Evolutionary conservation across 768 basidiomycete genomes (phyloP).

Genomic region (Leccinum arenicola): DNA sequence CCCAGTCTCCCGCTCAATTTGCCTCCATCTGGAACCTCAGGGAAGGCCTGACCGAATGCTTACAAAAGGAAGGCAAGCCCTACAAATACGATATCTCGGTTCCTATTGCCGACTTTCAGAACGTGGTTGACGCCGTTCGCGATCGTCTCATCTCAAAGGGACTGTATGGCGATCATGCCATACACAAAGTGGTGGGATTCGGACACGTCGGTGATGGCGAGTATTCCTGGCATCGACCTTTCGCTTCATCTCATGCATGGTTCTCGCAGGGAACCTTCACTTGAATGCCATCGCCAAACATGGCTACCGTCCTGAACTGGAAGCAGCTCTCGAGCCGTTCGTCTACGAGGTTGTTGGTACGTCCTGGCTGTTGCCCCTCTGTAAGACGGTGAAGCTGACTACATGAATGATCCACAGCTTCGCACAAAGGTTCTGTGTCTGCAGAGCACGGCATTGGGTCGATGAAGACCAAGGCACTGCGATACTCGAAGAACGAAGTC

Average conservation of each 20-base stretch:
- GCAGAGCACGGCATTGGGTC: conserved; percentile 97
- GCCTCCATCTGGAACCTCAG: conserved; percentile 87
- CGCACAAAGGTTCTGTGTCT: conserved; percentile 85
- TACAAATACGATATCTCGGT: conserved; percentile 98
- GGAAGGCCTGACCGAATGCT: conserved; percentile 89
- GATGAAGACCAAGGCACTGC: conserved; percentile 89
- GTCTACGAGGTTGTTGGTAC: conserved; percentile 87
- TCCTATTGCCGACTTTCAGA: conserved; percentile 82
- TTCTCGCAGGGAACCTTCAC: conserved; percentile 78
- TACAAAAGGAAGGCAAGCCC: conserved; percentile 89
- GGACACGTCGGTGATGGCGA: conserved; percentile 96
- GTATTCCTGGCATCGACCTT: conserved; percentile 23
- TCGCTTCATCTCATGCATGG: background rate
- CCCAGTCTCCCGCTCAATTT: conserved; percentile 89
- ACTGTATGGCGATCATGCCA: conserved; percentile 65
- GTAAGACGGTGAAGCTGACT: background rate
- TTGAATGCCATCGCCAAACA: conserved; percentile 80
- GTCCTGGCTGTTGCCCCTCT: conserved; percentile 18
- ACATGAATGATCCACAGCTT: conserved; percentile 42
- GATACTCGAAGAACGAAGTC: conserved; percentile 77
- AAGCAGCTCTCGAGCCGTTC: conserved; percentile 89
- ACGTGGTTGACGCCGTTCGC: conserved; percentile 77
- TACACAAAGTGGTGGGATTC: conserved; percentile 87
- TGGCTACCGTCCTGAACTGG: conserved; percentile 78
- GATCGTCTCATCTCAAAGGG: conserved; percentile 68